A percentile compares a stretch with the other conserved stretches of the same genome.
Evolutionary conservation across 129 eudicot species (phyloP).

Genomic region (Helianthus tuberosus): DNA sequence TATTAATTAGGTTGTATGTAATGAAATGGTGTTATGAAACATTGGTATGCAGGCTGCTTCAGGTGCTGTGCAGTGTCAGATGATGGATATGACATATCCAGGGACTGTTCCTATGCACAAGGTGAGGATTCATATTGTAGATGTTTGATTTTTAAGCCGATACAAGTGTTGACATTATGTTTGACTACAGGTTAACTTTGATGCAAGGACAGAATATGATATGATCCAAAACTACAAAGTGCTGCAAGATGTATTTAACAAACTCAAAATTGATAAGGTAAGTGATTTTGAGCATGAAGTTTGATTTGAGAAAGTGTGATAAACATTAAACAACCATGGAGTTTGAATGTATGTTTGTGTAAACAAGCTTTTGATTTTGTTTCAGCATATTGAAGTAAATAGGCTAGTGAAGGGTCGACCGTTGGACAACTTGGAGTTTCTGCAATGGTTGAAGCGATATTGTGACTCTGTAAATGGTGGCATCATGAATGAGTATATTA

Average conservation of each 20-base stretch:
- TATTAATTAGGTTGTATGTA: conserved; percentile 19
- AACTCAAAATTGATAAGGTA: conserved; percentile 86
- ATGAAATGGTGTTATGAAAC: neutral
- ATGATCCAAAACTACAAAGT: conserved; percentile 97
- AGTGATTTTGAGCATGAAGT: neutral
- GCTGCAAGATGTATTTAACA: conserved; percentile 89
- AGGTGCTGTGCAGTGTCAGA: conserved; percentile 98
- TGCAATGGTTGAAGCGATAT: conserved; percentile 96
- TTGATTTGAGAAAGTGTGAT: neutral
- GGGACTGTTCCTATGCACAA: conserved; percentile 97
- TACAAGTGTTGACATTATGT: conserved; percentile 13
- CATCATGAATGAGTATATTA: conserved; percentile 79
- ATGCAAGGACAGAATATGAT: conserved; percentile 91
- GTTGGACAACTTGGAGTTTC: conserved; percentile 89
- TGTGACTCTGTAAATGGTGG: conserved; percentile 96
- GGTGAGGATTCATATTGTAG: conserved; percentile 34
- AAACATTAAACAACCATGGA: neutral
- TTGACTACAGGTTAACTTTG: conserved; percentile 74
- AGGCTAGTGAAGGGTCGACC: conserved; percentile 89
- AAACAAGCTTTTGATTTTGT: conserved; percentile 21
- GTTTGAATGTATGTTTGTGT: conserved; percentile 7
- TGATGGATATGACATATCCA: conserved; percentile 88
- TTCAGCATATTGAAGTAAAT: conserved; percentile 94
- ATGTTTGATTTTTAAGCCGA: conserved; percentile 5
- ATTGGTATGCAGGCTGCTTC: conserved; percentile 70